Evolutionary conservation across 2,329 filamentous ascomycete species (phyloP).

Genomic region (Exophiala oligosperma): DNA sequence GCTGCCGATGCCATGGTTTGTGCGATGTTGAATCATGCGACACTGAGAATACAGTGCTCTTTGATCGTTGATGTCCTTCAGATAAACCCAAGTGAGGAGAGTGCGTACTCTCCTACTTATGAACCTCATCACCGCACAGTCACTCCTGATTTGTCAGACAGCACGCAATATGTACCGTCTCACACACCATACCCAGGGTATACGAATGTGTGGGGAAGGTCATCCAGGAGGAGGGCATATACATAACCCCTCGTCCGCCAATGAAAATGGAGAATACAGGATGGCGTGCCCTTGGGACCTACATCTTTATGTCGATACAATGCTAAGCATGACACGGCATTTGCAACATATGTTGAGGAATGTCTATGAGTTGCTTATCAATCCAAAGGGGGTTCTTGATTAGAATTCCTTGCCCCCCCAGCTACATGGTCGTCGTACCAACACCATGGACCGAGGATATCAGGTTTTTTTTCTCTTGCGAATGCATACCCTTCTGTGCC

Average conservation of each 20-base stretch:
- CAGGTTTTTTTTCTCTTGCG: slow-evolving; percentile 55
- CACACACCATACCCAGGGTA: slow-evolving; percentile 16
- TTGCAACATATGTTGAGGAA: neutral
- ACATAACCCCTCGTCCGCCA: slow-evolving; percentile 9
- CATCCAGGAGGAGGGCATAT: slow-evolving; percentile 4
- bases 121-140: neutral
- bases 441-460: slow-evolving; percentile 61
- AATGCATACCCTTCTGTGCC: slow-evolving; percentile 59
- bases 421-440: slow-evolving; percentile 65
- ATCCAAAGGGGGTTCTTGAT: slow-evolving; percentile 16
- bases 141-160: slow-evolving; percentile 29
- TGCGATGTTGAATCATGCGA: neutral
- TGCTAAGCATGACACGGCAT: slow-evolving; percentile 2
- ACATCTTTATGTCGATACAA: neutral
- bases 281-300: slow-evolving; percentile 16
- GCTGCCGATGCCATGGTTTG: slow-evolving; percentile 29
- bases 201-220: slow-evolving; percentile 22
- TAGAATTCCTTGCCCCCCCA: slow-evolving; percentile 40
- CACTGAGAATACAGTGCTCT: too few relatives aligned
- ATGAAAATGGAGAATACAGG: slow-evolving; percentile 9
- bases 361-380: slow-evolving; percentile 22
- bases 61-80: slow-evolving; percentile 1
- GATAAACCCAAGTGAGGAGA: neutral
- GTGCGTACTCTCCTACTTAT: slow-evolving; percentile 18
- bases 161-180: slow-evolving; percentile 25